Evolutionary conservation across 805 yeast species (phyloP).

Genomic region (Lipomyces mesembrius): DNA sequence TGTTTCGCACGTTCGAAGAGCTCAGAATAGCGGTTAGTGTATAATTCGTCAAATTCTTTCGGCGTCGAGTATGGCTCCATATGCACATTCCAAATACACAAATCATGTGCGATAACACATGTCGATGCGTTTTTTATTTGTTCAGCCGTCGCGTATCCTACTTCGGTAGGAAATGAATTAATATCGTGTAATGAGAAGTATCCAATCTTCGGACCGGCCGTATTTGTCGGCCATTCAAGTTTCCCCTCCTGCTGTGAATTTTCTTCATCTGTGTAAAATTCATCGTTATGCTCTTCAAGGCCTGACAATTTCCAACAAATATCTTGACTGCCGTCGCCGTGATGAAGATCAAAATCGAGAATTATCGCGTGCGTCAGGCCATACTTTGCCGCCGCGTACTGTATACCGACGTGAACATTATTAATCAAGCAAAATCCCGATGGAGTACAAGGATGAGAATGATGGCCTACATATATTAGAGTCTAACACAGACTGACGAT

Average conservation of each 20-base stretch:
- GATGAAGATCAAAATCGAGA: conserved; percentile 82
- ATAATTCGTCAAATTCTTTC: conserved; percentile 67
- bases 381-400: conserved; percentile 67
- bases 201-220: conserved; percentile 62
- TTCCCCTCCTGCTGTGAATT: neutral
- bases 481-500: conserved; percentile 53
- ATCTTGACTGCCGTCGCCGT: conserved; percentile 89
- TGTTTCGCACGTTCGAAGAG: conserved; percentile 69
- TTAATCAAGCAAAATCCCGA: conserved; percentile 83
- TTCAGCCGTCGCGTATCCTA: conserved; percentile 73
- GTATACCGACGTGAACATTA: conserved; percentile 80
- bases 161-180: conserved; percentile 83
- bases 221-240: neutral
- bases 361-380: conserved; percentile 80
- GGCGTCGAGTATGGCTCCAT: conserved; percentile 65
- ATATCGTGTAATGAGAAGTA: conserved; percentile 85
- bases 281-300: conserved; percentile 43
- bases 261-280: conserved; percentile 28
- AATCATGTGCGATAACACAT: conserved; percentile 74
- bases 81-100: conserved; percentile 84
- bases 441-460: conserved; percentile 80
- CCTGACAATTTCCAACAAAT: conserved; percentile 82
- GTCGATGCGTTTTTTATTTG: conserved; percentile 76
- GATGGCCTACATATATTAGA: conserved; percentile 82
- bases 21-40: conserved; percentile 63